Conservation (phyloP, 2,329 filamentous ascomycete species). For the Microdochium trichocladiopsis region DNA sequence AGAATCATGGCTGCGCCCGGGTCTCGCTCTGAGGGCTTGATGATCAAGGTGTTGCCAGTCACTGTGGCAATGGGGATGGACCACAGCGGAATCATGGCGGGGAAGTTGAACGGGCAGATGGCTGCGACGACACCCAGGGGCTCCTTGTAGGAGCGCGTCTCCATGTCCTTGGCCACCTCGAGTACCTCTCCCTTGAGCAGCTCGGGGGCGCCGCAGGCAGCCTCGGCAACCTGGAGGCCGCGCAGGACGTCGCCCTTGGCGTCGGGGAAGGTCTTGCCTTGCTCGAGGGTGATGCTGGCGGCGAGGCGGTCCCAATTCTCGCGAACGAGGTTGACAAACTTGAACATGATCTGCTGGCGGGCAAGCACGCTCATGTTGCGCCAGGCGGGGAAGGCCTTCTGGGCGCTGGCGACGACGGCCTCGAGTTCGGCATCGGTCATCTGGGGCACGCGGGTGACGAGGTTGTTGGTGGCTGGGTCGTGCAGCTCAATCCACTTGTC, state of each 20-base stretch:
- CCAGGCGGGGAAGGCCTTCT: conserved; percentile 71
- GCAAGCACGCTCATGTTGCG: conserved; percentile 63
- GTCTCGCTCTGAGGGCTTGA: conserved; percentile 83
- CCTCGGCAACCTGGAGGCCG: conserved; percentile 79
- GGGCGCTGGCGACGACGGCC: conserved; percentile 67
- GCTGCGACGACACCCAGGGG: conserved; percentile 74
- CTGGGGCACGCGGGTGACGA: conserved; percentile 77
- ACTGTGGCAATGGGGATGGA: conserved; percentile 79
- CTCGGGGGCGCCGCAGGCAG: conserved; percentile 72
- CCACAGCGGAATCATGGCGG: conserved; percentile 91
- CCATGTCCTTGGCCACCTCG: conserved; percentile 86
- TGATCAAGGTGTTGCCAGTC: conserved; percentile 74
- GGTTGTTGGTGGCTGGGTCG: conserved; percentile 80
- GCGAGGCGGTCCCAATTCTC: conserved; percentile 82
- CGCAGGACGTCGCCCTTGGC: conserved; percentile 75
- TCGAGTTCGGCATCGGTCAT: conserved; percentile 71
- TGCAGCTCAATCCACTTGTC: conserved; percentile 71
- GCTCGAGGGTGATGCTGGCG: conserved; percentile 79
- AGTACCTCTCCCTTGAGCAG: conserved; percentile 77
- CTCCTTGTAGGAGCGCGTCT: conserved; percentile 76
- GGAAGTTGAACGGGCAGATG: conserved; percentile 88
- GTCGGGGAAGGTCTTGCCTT: conserved; percentile 83
- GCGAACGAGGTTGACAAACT: conserved; percentile 70
- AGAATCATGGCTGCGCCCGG: conserved; percentile 82
- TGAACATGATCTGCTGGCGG: conserved; percentile 83